These are phyloP conservation scores for Aspergillus persii DNA, from an alignment of 2,329 filamentous ascomycete genomes.

Conservation along the genomic window DNA sequence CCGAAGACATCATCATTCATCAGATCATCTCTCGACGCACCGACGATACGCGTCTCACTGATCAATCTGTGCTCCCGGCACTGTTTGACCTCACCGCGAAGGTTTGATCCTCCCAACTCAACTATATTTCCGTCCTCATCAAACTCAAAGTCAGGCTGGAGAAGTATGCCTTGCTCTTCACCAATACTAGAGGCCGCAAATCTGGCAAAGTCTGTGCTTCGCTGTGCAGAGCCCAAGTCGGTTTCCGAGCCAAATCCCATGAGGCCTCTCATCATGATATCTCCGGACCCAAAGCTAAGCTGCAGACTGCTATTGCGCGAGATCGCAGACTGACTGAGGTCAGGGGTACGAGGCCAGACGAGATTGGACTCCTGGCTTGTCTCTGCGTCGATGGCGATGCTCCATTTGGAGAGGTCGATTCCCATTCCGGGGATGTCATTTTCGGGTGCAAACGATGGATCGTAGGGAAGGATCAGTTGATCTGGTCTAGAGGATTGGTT, in stretches of 20 bases:
- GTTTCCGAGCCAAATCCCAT: conserved; percentile 43
- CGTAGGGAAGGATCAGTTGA: conserved; percentile 75
- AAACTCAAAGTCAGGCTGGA: conserved; percentile 59
- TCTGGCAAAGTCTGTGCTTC: conserved; percentile 28
- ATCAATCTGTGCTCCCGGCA: conserved; percentile 11
- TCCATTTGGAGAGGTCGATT: conserved; percentile 50
- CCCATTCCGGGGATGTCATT: conserved; percentile 61
- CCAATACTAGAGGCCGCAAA: conserved; percentile 27
- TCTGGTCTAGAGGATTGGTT: conserved; percentile 57
- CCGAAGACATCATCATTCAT: conserved; percentile 38
- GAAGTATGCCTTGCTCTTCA: conserved; percentile 46
- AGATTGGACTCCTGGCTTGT: conserved; percentile 33
- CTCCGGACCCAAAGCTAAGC: conserved; percentile 51
- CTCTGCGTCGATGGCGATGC: conserved; percentile 33
- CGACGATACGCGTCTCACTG: conserved; percentile 39
- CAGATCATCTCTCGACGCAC: conserved; percentile 32
- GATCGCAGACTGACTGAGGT: conserved; percentile 27
- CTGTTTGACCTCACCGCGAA: conserved; percentile 12
- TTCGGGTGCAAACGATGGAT: conserved; percentile 74
- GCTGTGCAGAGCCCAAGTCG: conserved; percentile 40
- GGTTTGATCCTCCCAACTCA: conserved; percentile 37
- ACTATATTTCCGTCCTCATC: conserved; percentile 61
- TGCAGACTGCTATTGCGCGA: conserved; percentile 31
- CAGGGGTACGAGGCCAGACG: conserved; percentile 34
- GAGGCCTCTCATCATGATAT: conserved; percentile 34